phyloP scores from a whole-genome alignment of 768 basidiomycete species.

The Thelephora ganbajun region DNA sequence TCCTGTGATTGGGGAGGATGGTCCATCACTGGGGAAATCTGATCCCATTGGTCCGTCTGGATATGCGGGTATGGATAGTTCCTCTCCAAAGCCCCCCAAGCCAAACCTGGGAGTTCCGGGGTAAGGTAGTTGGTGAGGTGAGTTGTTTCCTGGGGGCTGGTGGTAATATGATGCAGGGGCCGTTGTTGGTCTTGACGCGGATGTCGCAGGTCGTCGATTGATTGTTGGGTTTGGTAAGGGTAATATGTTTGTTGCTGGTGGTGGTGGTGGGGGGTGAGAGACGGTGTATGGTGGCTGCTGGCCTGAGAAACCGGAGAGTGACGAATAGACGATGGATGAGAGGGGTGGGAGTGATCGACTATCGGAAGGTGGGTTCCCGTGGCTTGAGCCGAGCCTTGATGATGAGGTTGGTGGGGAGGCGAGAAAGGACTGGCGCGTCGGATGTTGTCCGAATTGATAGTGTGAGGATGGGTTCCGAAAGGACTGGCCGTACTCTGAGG shows the following conservation, averaged over 20 bases:
- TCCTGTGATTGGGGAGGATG: slow-evolving; percentile 17
- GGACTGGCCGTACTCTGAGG: slow-evolving; percentile 41
- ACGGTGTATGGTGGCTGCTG: slow-evolving; percentile 16
- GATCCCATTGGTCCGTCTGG: slow-evolving; percentile 22
- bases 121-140: slow-evolving; percentile 2
- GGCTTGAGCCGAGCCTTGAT: slow-evolving; percentile 31
- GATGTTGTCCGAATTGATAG: slow-evolving; percentile 16
- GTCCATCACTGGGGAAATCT: slow-evolving; percentile 17
- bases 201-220: slow-evolving; percentile 38
- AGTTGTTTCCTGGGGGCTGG: slow-evolving; percentile 10
- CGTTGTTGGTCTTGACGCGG: slow-evolving; percentile 50
- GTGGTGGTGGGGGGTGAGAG: slow-evolving; percentile 22
- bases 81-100: slow-evolving; percentile 16
- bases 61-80: slow-evolving; percentile 21
- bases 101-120: neutral
- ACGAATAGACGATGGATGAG: slow-evolving; percentile 64
- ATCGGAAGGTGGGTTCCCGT: slow-evolving; percentile 30
- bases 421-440: slow-evolving; percentile 53
- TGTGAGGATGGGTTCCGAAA: slow-evolving; percentile 49
- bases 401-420: slow-evolving; percentile 32
- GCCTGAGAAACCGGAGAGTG: slow-evolving; percentile 25
- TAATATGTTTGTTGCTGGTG: slow-evolving; percentile 32
- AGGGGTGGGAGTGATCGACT: slow-evolving; percentile 55
- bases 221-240: slow-evolving; percentile 35
- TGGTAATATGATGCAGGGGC: slow-evolving; percentile 54